Percentiles rank a stretch among this genome's conserved stretches.
Conservation (phyloP, 73 alveolate genomes). For the Tetrahymena thermophila region DNA sequence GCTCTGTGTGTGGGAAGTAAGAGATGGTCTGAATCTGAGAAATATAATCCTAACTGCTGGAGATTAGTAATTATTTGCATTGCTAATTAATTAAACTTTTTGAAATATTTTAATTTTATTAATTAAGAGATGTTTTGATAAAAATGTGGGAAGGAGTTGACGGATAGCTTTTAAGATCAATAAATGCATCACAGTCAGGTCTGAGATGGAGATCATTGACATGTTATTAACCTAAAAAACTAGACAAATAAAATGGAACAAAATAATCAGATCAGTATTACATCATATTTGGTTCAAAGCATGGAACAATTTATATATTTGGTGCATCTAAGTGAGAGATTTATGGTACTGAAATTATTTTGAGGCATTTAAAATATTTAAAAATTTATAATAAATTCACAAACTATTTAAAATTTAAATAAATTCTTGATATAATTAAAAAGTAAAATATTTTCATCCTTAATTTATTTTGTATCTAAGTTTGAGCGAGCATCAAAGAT, state of each 20-base stretch:
- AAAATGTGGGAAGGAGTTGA: conserved; percentile 1
- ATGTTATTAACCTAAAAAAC: background rate
- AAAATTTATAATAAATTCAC: no score
- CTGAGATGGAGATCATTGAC: background rate
- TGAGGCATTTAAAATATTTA: no score
- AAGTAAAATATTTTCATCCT: no score
- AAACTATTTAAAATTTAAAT: no score
- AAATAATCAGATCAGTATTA: background rate
- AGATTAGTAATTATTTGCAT: background rate
- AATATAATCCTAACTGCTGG: background rate
- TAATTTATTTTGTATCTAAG: no score
- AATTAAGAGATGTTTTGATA: background rate
- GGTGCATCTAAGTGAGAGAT: background rate
- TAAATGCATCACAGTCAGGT: background rate
- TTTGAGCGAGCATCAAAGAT: no score
- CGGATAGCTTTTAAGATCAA: background rate
- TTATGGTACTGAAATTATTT: no score
- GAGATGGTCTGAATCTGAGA: background rate
- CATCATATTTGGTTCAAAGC: background rate
- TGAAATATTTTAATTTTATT: background rate
- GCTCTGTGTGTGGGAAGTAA: background rate
- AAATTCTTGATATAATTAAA: no score
- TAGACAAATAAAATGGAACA: background rate
- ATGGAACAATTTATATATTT: background rate
- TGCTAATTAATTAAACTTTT: background rate